Conservation (phyloP, 306 rosid genomes). For the Betula pendula region DNA sequence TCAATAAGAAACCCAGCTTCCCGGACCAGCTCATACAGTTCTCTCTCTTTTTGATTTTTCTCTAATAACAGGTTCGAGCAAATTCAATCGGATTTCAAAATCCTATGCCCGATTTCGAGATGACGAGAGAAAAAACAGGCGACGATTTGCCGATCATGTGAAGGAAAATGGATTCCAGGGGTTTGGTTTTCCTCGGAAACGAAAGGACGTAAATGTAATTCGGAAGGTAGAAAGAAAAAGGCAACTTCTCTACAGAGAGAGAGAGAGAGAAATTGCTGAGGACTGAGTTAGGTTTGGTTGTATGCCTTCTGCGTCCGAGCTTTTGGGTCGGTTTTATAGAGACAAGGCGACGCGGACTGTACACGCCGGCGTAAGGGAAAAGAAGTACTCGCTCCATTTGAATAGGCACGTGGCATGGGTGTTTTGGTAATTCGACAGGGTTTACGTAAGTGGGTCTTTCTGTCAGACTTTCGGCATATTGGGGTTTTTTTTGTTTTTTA, state of each 20-base stretch:
- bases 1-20: constrained; percentile 70
- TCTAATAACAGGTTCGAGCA: constrained; percentile 25
- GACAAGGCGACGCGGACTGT: not conserved
- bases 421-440: not conserved
- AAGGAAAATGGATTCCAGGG: not conserved
- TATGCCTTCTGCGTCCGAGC: not conserved
- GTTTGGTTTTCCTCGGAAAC: constrained; percentile 5
- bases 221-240: not conserved
- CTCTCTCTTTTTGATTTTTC: constrained; percentile 17
- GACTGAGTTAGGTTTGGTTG: not conserved
- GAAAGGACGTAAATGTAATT: not conserved
- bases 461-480: too few species aligned
- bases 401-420: not conserved
- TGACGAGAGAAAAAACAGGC: not conserved
- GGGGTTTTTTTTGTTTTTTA: too few species aligned
- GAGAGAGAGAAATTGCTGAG: not conserved
- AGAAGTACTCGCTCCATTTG: not conserved
- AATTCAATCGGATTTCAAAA: not conserved
- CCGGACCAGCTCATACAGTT: constrained; percentile 97
- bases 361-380: not conserved
- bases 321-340: constrained; percentile 21
- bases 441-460: not conserved
- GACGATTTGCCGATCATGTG: not conserved
- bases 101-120: not conserved
- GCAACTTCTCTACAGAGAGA: constrained; percentile 4